A percentile compares a stretch with the other conserved stretches of the same genome.
Conservation (phyloP, 352 stramenopile genomes). For the Halophytophthora polymorphica region DNA sequence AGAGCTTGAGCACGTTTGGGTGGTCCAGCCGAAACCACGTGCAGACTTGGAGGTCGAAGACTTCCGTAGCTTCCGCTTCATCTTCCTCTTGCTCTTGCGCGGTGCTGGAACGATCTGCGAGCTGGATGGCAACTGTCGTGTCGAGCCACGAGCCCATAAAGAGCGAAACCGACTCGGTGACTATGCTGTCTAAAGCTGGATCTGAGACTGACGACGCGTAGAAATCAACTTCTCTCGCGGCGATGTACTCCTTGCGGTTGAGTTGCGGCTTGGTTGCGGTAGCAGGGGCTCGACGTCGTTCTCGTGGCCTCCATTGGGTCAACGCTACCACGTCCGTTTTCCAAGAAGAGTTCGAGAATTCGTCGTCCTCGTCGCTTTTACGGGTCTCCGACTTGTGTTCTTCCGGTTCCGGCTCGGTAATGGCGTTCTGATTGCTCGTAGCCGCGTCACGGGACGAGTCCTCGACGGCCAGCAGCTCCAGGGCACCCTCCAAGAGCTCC, state of each 20-base stretch:
- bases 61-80: background rate
- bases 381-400: background rate
- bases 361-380: background rate
- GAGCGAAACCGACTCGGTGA: slow-evolving; percentile 4
- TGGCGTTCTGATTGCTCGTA: no score
- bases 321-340: slow-evolving; percentile 3
- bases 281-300: background rate
- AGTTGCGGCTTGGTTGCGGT: background rate
- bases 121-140: slow-evolving; percentile 13
- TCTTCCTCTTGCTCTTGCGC: background rate
- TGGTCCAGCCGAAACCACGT: slow-evolving; percentile 12
- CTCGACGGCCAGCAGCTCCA: background rate
- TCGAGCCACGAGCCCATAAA: slow-evolving; percentile 10
- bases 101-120: background rate
- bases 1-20: slow-evolving; percentile 10
- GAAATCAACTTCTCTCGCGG: slow-evolving; percentile 11
- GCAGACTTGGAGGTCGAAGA: slow-evolving; percentile 7
- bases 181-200: background rate
- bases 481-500: background rate
- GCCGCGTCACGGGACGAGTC: no score
- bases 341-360: background rate
- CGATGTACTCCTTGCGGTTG: slow-evolving; percentile 13
- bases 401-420: slow-evolving; percentile 12
- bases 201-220: slow-evolving; percentile 6
- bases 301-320: slow-evolving; percentile 2